phyloP scores from a whole-genome alignment of 164 flowering plant genomes.

The Taxillus chinensis region DNA sequence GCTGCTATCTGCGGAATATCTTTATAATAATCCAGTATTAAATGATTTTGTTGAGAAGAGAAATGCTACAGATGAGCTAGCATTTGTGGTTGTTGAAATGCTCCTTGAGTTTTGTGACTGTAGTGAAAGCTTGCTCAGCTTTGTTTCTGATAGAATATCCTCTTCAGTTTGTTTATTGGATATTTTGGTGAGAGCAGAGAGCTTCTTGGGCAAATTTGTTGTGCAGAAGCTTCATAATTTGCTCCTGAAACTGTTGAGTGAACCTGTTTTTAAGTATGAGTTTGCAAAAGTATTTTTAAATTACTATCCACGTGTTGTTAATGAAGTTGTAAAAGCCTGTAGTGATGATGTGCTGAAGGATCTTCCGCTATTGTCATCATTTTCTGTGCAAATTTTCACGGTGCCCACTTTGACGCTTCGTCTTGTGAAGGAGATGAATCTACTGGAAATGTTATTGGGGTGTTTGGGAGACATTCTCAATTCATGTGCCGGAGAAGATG shows the following conservation, averaged over 20 bases:
- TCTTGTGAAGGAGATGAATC: slow-evolving; percentile 76
- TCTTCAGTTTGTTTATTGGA: slow-evolving; percentile 51
- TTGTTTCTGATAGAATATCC: slow-evolving; percentile 50
- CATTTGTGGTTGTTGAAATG: slow-evolving; percentile 59
- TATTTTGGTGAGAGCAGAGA: slow-evolving; percentile 69
- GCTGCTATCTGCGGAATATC: slow-evolving; percentile 28
- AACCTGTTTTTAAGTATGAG: slow-evolving; percentile 80
- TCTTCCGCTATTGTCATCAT: slow-evolving; percentile 52
- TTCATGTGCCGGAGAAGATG: slow-evolving; percentile 67
- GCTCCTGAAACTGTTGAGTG: slow-evolving; percentile 80
- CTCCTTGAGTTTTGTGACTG: slow-evolving; percentile 73
- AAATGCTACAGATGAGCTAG: slow-evolving; percentile 40
- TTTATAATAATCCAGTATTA: slow-evolving; percentile 13
- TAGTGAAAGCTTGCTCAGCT: slow-evolving; percentile 91
- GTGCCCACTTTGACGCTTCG: slow-evolving; percentile 82
- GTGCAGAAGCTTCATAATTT: slow-evolving; percentile 66
- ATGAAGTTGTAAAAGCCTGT: slow-evolving; percentile 43
- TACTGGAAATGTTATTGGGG: slow-evolving; percentile 54
- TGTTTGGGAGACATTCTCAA: slow-evolving; percentile 60
- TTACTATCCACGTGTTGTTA: slow-evolving; percentile 61
- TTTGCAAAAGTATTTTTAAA: slow-evolving; percentile 68
- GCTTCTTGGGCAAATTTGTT: slow-evolving; percentile 33
- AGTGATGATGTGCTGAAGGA: slow-evolving; percentile 29
- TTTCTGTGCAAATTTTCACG: slow-evolving; percentile 88
- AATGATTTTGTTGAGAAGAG: slow-evolving; percentile 16